Evolutionary conservation across 2,329 filamentous ascomycete genomes (phyloP), one percentile per base, ranked within the genome.

Genomic region (Fusarium secorum): DNA sequence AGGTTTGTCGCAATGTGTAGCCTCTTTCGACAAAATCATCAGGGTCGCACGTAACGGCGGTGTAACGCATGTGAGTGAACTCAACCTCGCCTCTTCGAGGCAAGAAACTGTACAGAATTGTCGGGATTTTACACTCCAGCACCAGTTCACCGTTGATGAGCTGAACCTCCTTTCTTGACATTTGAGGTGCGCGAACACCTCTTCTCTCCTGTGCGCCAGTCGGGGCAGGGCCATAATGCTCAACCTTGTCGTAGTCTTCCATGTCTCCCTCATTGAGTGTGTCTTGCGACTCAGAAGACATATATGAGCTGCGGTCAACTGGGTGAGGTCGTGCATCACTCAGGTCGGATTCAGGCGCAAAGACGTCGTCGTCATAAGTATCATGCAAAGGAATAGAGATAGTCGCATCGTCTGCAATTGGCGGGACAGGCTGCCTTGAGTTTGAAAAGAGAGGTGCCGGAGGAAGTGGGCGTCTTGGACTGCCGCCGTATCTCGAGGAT

Each of bases 21-120:
- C 95, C 95, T 68, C 91, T 89, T 11, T 91, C 87, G 6, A 94
- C 92, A 76, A 97, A 98, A 79, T 98, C 94, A 79, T 98, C 95
- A 0, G 95, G 97, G 78, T 98, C 95, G 81, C 94, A 98, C 4
- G 96, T 99, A n/a, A 97, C 96, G 14, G 96, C 96, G 1, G 95
- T 98, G 80, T 99, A 99, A 58, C 96, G 91, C 95, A 98, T 98
- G 78, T 98, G 95, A 0, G 96, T 99, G 80, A 99, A 99, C 78
- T 99, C 96, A 69, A 95, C 87, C 80, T 97, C 95, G 78, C 98
- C 94, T 65, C 95, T 90, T 20, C 95, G 89, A 0, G 97, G 97
- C 68, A 99, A 84, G 83, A 99, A 99, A 79, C 94, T 97, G 87
- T 98, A 97, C 42, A 99, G 86, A 74, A 98, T 99, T 1, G 96